Percentiles rank a stretch among this genome's conserved stretches.
phyloP scores from a whole-genome alignment of 306 rosid genomes.

The Rosa persica region DNA sequence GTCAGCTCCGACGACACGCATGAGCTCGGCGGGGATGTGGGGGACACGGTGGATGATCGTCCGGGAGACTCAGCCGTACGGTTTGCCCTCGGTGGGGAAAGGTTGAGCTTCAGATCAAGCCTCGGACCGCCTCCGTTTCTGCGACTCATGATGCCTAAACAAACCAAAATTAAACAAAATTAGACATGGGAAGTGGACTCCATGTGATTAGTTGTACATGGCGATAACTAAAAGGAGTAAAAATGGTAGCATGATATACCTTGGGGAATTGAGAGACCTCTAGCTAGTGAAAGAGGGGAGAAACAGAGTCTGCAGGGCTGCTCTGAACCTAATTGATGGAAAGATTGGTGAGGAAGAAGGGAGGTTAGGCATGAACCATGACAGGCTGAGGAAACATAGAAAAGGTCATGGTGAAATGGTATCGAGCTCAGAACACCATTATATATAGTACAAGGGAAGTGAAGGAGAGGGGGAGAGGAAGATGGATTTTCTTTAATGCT shows the following conservation, averaged over 20 bases:
- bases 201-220: not conserved
- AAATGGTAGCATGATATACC: not conserved
- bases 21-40: slow-evolving; percentile 76
- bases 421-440: slow-evolving; percentile 44
- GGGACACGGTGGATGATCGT: slow-evolving; percentile 59
- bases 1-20: slow-evolving; percentile 75
- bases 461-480: slow-evolving; percentile 43
- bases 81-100: slow-evolving; percentile 71
- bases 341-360: slow-evolving; percentile 16
- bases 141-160: slow-evolving; percentile 54
- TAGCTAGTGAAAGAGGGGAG: not conserved
- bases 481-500: slow-evolving; percentile 51
- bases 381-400: slow-evolving; percentile 27
- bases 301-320: not conserved
- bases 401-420: slow-evolving; percentile 32
- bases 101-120: slow-evolving; percentile 83
- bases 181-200: not conserved
- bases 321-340: not conserved
- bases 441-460: slow-evolving; percentile 41
- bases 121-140: slow-evolving; percentile 65
- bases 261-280: not conserved
- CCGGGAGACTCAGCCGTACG: slow-evolving; percentile 48
- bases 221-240: not conserved
- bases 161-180: not conserved
- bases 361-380: slow-evolving; percentile 13